Evolutionary conservation across 306 rosid species (phyloP), one percentile per base, ranked within the genome.

Genomic region (Dalbergia cochinchinensis): DNA sequence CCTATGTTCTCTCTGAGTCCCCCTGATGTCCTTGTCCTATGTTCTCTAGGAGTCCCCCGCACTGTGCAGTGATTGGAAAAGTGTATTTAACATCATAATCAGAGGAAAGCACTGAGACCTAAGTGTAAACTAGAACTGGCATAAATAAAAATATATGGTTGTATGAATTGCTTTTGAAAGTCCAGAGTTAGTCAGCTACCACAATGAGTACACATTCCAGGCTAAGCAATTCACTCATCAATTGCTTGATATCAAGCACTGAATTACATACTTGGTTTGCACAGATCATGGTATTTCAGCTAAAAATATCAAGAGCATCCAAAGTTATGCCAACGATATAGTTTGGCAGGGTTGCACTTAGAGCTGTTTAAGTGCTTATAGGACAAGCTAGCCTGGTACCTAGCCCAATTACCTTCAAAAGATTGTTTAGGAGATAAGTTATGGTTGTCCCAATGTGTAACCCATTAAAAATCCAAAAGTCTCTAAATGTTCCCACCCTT

Each of bases 301-400:
- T 42, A 60, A 14, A 72, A 26, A 57, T 18, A n/a, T 33, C n/a
- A 47, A 59, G 44, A 66, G 57, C 63, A 55, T 57, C 64, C 64
- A 55, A 80, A 55, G 53, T 65, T 80, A 73, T 59, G 39, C 64
- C 26, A 73, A 42, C 14, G 42, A 54, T 35, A 65, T 42, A 73
- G 44, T 65, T 57, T 57, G 16, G 11, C 59, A 35, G 22, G 35
- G 39, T 55, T 33, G 51, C 69, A 73, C 19, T 37, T 55, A 14
- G 16, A 47, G 58, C 69, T 16, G 14, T 54, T 65, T 41, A 72
- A 73, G 80, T 51, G 67, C 35, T 65, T 37, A 4, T 48, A 68
- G 35, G 85, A 58, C 65, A 58, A 74, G 71, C 37, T 74, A 67
- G 59, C 64, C 35, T 14, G 45, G 41, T n/a, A 7, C 53, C 76